Base-by-base conservation (phyloP, 495 filamentous ascomycete species). In the Astrocystis sublimbata region DNA sequence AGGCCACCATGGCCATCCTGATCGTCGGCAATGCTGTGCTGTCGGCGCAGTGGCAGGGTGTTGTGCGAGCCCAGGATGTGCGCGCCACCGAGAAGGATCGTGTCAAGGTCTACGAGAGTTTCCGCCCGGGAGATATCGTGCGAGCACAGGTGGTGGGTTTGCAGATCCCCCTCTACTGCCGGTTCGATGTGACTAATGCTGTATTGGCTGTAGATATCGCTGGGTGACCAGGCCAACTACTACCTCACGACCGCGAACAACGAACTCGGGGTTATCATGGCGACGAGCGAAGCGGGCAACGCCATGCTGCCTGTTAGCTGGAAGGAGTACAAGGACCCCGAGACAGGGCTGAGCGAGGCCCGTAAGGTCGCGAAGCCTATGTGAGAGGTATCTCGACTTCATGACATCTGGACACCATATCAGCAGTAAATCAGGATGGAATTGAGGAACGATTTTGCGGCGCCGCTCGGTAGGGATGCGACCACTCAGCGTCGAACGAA, bases 291-390 rank as follows among this genome's bases (percentile, higher is more conserved):
- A 72, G 84, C 83, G 2, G 94, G 93, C 1, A 93, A 94, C 73
- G 83, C 86, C 72, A 93, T 98, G 89, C 88, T 88, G 67, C 93
- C 94, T 12, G 83, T 96, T 28, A 96, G 87, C 73, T 98, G 94
- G 94, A 92, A 89, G 79, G 92, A 98, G 73, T 93, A 96, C 77
- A 83, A 82, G 60, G 92, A 96, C 77, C 86, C 89, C 7, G 82
- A 84, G 53, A 96, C 89, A n/a, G 93, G 92, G 9, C 54, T 76
- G 51, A 84, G 79, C 60, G 94, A 98, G 81, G 76, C 73, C 65
- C 87, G 94, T 74, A 98, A 98, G 79, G 93, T 97, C 62, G 94
- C 93, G 24, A 90, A 94, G 73, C 94, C 93, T 2, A 89, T 92
- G 64, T 97, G 83, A 91, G 50, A 1, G 19, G 15, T 28, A 6